phyloP scores from a whole-genome alignment of 1,284 basidiomycete genomes.

The Sanghuangporus sanghuang region DNA sequence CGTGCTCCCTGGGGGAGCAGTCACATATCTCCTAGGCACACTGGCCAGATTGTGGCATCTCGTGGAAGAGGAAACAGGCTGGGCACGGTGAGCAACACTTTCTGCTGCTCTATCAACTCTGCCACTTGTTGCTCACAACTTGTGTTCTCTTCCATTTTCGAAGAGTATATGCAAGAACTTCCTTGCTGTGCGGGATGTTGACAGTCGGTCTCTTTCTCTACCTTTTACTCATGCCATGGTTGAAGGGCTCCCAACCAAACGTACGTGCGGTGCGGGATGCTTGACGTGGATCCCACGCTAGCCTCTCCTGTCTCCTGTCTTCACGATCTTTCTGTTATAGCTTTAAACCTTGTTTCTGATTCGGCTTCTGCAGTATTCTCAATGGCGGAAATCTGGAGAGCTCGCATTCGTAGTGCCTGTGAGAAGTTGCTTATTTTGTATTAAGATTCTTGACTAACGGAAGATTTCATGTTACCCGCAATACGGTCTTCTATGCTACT shows the following conservation, averaged over 20 bases:
- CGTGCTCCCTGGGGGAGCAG: constrained; percentile 56
- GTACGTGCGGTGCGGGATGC: constrained; percentile 36
- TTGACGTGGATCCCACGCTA: not conserved
- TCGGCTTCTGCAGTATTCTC: constrained; percentile 42
- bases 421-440: constrained; percentile 32
- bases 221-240: constrained; percentile 56
- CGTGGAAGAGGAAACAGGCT: constrained; percentile 33
- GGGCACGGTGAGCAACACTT: constrained; percentile 43
- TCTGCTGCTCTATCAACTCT: not conserved
- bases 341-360: not conserved
- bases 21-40: constrained; percentile 58
- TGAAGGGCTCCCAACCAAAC: constrained; percentile 60
- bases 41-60: constrained; percentile 44
- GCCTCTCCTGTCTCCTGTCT: not conserved
- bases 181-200: constrained; percentile 46
- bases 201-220: constrained; percentile 70
- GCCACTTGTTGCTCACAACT: not conserved
- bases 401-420: constrained; percentile 26
- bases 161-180: constrained; percentile 47
- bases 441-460: constrained; percentile 55
- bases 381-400: constrained; percentile 46
- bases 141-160: not conserved
- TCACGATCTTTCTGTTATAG: not conserved
- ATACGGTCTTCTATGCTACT: constrained; percentile 5
- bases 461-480: constrained; percentile 23